phyloP scores from a whole-genome alignment of 2,329 filamentous ascomycete species.

The Aspergillus latus region DNA sequence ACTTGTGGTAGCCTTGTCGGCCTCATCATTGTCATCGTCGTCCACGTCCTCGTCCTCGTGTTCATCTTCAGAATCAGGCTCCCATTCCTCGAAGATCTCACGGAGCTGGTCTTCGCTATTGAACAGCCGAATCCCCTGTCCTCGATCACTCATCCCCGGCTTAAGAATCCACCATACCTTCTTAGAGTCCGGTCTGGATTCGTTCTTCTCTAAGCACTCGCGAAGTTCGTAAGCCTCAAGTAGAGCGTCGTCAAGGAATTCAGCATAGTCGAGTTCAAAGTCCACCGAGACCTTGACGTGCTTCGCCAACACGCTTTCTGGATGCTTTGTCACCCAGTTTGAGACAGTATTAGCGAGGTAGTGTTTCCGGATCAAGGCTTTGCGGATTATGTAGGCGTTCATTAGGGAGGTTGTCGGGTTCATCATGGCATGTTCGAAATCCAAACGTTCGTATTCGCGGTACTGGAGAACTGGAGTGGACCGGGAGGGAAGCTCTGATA shows the following conservation, averaged over 20 bases:
- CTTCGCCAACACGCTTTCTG: slow-evolving; percentile 63
- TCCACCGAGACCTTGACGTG: slow-evolving; percentile 78
- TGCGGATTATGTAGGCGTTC: slow-evolving; percentile 93
- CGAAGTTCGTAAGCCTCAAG: slow-evolving; percentile 85
- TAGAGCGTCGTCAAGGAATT: slow-evolving; percentile 92
- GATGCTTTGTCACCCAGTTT: slow-evolving; percentile 83
- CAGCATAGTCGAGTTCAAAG: slow-evolving; percentile 94
- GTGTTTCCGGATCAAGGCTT: slow-evolving; percentile 94
- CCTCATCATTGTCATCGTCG: slow-evolving; percentile 29
- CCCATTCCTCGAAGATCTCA: slow-evolving; percentile 88
- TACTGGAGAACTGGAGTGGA: slow-evolving; percentile 68
- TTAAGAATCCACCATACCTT: slow-evolving; percentile 97
- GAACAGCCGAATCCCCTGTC: slow-evolving; percentile 89
- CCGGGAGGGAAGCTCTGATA: slow-evolving; percentile 49
- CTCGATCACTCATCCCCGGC: slow-evolving; percentile 94
- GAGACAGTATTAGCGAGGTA: slow-evolving; percentile 82
- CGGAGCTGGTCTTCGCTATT: slow-evolving; percentile 80
- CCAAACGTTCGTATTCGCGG: slow-evolving; percentile 79
- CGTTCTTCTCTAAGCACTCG: slow-evolving; percentile 73
- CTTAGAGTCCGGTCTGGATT: slow-evolving; percentile 59
- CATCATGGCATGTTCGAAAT: slow-evolving; percentile 72
- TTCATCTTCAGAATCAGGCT: slow-evolving; percentile 62
- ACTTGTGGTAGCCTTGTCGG: slow-evolving; percentile 31
- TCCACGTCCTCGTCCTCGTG: slow-evolving; percentile 25
- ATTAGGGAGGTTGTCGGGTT: slow-evolving; percentile 65